phyloP scores from a whole-genome alignment of 169 alveolate genomes.

The Plasmodium vivax region DNA sequence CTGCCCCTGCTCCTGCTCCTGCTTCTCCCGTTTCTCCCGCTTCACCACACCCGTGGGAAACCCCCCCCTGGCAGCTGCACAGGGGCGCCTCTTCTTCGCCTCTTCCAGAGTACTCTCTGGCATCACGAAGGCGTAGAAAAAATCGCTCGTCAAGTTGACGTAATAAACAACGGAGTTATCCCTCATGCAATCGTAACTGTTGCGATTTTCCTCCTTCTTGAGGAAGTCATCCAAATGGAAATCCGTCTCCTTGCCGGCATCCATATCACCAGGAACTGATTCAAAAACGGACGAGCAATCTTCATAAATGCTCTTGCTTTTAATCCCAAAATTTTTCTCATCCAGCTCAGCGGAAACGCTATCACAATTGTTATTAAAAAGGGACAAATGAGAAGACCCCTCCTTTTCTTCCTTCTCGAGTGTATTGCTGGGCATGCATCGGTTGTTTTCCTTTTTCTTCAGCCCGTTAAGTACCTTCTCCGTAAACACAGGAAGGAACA shows the following conservation, averaged over 20 bases:
- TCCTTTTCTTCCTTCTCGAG: neutral
- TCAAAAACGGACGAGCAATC: slow-evolving; percentile 60
- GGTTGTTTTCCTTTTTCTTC: neutral
- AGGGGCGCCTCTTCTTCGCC: slow-evolving; percentile 4
- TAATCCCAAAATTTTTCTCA: neutral
- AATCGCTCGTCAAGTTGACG: slow-evolving; percentile 73
- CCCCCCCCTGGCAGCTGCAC: neutral
- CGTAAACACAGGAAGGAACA: slow-evolving; percentile 85
- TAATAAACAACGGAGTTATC: slow-evolving; percentile 68
- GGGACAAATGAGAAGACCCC: neutral
- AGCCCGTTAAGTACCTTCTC: slow-evolving; percentile 76
- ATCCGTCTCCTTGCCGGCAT: slow-evolving; percentile 4
- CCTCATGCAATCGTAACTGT: neutral
- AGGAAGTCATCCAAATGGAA: slow-evolving; percentile 46
- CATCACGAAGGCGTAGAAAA: slow-evolving; percentile 68
- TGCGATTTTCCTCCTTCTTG: slow-evolving; percentile 47
- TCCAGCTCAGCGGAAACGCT: neutral
- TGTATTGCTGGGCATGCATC: neutral
- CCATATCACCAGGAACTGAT: slow-evolving; percentile 16
- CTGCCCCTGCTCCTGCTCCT: neutral
- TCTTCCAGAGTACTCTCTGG: slow-evolving; percentile 35
- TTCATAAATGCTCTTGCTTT: slow-evolving; percentile 40
- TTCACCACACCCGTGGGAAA: neutral
- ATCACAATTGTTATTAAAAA: slow-evolving; percentile 4
- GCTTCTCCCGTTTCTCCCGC: neutral